Evolutionary conservation across 1,139 yeast species (phyloP).

Genomic region (Pichia sp.): DNA sequence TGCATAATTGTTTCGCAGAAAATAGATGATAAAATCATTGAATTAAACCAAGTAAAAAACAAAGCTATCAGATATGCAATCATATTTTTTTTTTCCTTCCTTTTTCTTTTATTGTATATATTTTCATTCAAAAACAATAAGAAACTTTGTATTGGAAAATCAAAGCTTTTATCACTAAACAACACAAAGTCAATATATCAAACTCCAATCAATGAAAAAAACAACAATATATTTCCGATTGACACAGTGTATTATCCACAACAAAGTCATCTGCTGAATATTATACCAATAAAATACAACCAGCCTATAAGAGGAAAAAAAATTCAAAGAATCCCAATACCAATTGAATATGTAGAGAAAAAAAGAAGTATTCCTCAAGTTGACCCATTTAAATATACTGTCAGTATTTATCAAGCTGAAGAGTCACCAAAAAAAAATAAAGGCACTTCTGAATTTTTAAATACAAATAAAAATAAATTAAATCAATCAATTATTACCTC

Average conservation of each 20-base stretch:
- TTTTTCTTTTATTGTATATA: neutral
- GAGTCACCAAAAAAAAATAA: neutral
- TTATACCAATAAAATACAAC: neutral
- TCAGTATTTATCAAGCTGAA: neutral
- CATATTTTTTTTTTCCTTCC: neutral
- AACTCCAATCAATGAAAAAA: neutral
- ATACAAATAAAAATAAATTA: neutral
- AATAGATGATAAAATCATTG: slow-evolving; percentile 1
- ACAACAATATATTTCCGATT: neutral
- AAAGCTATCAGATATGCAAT: neutral
- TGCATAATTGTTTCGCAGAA: slow-evolving; percentile 3
- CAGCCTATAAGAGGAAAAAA: neutral
- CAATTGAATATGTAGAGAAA: neutral
- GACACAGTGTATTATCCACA: neutral
- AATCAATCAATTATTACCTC: neutral
- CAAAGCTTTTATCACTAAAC: neutral
- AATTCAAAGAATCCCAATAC: neutral
- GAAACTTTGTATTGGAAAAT: neutral
- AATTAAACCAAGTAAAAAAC: neutral
- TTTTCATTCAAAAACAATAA: neutral
- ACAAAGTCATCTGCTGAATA: neutral
- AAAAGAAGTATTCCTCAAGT: neutral
- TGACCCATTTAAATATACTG: neutral
- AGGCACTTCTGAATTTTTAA: neutral
- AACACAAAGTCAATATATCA: neutral